Base-by-base conservation (phyloP, 306 rosid genomes). In the Alnus rubra region DNA sequence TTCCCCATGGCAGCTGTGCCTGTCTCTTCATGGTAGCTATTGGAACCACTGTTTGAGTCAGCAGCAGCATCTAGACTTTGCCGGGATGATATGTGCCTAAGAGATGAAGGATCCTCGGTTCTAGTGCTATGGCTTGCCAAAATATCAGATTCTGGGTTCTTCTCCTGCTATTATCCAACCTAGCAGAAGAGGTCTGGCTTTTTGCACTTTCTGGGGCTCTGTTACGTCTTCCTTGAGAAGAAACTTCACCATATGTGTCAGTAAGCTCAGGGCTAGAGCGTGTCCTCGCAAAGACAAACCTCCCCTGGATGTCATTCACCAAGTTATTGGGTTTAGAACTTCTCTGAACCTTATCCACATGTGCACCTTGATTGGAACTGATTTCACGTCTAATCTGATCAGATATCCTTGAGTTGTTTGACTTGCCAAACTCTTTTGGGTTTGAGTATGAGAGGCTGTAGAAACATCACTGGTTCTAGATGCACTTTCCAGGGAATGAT, bases 191-290 rank as follows among this genome's bases (percentile, higher is more conserved):
- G 75, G 77, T 77, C 67, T 74, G 93, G 76, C 78, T 82, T 83
- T 89, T 90, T 53, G 80, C 85, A 81, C 79, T 85, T 84, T 92
- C 97, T 52, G 83, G 78, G 78, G 86, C 86, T 76, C 84, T 81
- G 73, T 76, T 48, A 74, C n/a, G 78, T 86, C 89, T 89, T 86
- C 87, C 90, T 71, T 85, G 97, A 78, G 90, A 84, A 70, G 96
- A 78, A 85, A 87, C 86, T 83, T 90, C 98, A 74, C 93, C 87
- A 64, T 82, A 91, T 7, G 96, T 78, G 72, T 96, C 97, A 13
- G 96, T 93, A 76, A 96, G 90, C 90, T 96, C 99, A 37, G 99
- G 98, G 80, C 99, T 96, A 72, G 99, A 96, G 13, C 84, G 97
- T 63, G 99, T 96, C 87, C 99, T 90, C n/a, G 91, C 94, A 89